Evolutionary conservation across 768 basidiomycete genomes (phyloP).

Genomic region (Lactarius hatsudake): DNA sequence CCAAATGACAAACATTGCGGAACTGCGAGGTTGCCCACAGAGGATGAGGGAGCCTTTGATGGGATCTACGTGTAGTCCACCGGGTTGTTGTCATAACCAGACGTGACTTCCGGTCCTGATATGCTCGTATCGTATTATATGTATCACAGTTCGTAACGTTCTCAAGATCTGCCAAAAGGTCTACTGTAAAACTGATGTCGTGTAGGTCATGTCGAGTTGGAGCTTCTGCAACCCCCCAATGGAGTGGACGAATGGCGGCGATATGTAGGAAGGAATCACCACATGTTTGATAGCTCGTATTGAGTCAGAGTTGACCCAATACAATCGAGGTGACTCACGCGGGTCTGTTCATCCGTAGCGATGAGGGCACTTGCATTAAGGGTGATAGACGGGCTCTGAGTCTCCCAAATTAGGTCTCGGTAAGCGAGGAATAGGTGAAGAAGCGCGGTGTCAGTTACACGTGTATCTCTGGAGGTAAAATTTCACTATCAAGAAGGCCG

Average conservation of each 20-base stretch:
- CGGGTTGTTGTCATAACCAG: not conserved
- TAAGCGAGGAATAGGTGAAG: not conserved
- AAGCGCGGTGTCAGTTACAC: not conserved
- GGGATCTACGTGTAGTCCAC: not conserved
- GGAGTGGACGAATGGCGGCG: not conserved
- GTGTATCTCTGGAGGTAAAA: not conserved
- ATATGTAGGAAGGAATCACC: not conserved
- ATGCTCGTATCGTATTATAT: too few relatives aligned
- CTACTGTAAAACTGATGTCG: not conserved
- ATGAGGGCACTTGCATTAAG: not conserved
- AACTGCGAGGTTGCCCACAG: not conserved
- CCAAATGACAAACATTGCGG: not conserved
- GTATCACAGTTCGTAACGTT: too few relatives aligned
- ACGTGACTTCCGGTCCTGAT: not conserved
- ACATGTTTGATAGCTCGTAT: not conserved
- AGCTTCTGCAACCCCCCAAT: not conserved
- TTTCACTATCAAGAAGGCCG: not conserved
- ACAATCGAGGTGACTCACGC: not conserved
- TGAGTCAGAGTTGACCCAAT: not conserved
- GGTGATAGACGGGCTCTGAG: not conserved
- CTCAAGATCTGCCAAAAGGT: not conserved
- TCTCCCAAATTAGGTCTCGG: not conserved
- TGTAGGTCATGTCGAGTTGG: too few relatives aligned
- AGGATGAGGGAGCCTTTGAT: not conserved
- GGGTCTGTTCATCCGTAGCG: not conserved